Percentiles rank a stretch among this genome's conserved stretches.
phyloP scores from a whole-genome alignment of 2,329 filamentous ascomycete species.

The Gyromitra esculenta region DNA sequence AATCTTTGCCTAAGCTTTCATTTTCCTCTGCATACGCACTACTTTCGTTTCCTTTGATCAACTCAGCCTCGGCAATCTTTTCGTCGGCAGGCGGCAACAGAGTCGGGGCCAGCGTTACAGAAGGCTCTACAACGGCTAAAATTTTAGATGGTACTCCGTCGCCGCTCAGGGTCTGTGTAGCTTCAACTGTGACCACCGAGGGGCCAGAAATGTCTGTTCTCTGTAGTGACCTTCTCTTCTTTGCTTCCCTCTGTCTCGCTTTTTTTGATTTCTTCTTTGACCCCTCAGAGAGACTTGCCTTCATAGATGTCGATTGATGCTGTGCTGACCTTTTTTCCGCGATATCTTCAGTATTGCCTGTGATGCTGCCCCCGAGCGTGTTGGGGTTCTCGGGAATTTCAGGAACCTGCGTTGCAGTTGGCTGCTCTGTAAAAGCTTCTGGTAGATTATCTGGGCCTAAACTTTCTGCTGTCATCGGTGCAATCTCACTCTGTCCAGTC shows the following conservation, averaged over 20 bases:
- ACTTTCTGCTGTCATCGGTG: neutral
- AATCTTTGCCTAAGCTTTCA: neutral
- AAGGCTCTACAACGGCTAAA: neutral
- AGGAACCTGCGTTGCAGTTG: neutral
- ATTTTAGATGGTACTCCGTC: neutral
- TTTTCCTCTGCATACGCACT: neutral
- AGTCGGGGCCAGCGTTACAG: neutral
- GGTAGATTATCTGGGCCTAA: neutral
- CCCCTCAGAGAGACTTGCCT: conserved; percentile 19
- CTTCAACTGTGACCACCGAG: neutral
- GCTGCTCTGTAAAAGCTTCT: neutral
- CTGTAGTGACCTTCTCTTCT: conserved; percentile 34
- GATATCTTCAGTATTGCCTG: neutral
- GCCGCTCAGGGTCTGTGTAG: neutral
- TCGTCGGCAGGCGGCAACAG: neutral
- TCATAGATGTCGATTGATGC: conserved; percentile 25
- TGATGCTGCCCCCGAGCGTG: neutral
- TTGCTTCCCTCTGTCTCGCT: conserved; percentile 37
- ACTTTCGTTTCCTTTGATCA: neutral
- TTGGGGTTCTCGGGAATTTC: neutral
- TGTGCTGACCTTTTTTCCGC: neutral
- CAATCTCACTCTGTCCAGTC: neutral
- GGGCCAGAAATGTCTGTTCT: conserved; percentile 20
- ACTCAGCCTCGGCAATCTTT: neutral
- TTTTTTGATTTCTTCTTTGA: conserved; percentile 45